A percentile compares a stretch with the other conserved stretches of the same genome.
phyloP scores from a whole-genome alignment of 2,329 filamentous ascomycete species.

The Colletotrichum liriopes region DNA sequence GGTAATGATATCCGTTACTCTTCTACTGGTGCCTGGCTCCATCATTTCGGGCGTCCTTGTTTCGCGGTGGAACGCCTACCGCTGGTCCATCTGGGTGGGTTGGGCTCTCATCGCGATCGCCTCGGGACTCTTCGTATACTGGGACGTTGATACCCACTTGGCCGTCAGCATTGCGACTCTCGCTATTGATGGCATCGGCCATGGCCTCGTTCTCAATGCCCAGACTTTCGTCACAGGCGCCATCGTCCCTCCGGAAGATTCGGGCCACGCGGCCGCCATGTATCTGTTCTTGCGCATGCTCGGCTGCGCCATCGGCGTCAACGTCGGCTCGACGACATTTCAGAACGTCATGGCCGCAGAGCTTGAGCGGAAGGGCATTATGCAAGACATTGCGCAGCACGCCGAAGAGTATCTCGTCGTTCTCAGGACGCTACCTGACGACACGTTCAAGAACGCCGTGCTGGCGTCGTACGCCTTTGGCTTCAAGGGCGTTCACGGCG shows the following conservation, averaged over 20 bases:
- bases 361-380: constrained; percentile 32
- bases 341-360: constrained; percentile 44
- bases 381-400: constrained; percentile 25
- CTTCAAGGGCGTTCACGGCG: constrained; percentile 36
- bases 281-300: constrained; percentile 43
- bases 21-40: constrained; percentile 50
- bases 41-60: constrained; percentile 52
- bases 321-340: constrained; percentile 42
- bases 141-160: constrained; percentile 34
- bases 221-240: constrained; percentile 46
- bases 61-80: constrained; percentile 52
- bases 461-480: constrained; percentile 35
- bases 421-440: constrained; percentile 28
- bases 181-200: constrained; percentile 41
- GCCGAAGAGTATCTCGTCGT: constrained; percentile 33
- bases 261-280: too few species aligned
- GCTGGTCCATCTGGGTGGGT: constrained; percentile 56
- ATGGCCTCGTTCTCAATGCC: constrained; percentile 44
- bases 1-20: constrained; percentile 52
- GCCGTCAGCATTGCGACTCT: constrained; percentile 37
- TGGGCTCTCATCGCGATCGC: constrained; percentile 48
- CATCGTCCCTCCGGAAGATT: constrained; percentile 28
- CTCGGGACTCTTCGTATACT: constrained; percentile 41
- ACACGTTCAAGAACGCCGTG: constrained; percentile 30
- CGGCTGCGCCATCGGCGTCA: constrained; percentile 42